A percentile compares a stretch with the other conserved stretches of the same genome.
phyloP scores from a whole-genome alignment of 2,329 filamentous ascomycete genomes.

The Aurifilum marmelostoma region DNA sequence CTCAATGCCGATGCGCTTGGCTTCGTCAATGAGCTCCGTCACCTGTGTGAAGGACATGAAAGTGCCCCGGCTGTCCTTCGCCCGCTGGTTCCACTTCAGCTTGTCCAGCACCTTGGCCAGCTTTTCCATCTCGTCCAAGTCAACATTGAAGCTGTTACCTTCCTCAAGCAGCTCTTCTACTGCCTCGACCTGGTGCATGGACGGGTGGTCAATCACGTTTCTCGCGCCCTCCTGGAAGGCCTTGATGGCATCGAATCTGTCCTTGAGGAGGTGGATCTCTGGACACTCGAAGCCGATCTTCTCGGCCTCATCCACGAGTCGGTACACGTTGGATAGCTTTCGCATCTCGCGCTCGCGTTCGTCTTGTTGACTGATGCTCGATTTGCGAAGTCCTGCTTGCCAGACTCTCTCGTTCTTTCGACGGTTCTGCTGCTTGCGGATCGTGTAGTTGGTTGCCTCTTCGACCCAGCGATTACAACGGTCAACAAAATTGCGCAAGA shows the following conservation, averaged over 20 bases:
- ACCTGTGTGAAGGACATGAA: constrained; percentile 79
- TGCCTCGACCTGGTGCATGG: constrained; percentile 65
- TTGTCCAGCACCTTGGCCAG: constrained; percentile 82
- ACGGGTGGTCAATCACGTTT: constrained; percentile 68
- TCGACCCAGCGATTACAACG: constrained; percentile 98
- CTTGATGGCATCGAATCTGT: constrained; percentile 82
- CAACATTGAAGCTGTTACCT: constrained; percentile 86
- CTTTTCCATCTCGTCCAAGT: constrained; percentile 84
- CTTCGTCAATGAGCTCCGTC: constrained; percentile 75
- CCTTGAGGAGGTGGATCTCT: constrained; percentile 83
- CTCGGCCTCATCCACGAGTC: constrained; percentile 81
- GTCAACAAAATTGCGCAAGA: constrained; percentile 87
- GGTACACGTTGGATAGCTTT: constrained; percentile 85
- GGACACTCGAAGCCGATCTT: constrained; percentile 90
- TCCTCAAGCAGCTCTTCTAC: constrained; percentile 91
- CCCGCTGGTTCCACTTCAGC: constrained; percentile 85
- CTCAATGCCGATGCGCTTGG: constrained; percentile 75
- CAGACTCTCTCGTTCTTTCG: constrained; percentile 91
- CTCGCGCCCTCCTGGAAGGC: constrained; percentile 80
- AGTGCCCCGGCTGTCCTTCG: constrained; percentile 63
- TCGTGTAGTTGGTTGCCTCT: constrained; percentile 93
- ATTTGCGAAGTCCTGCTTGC: constrained; percentile 74
- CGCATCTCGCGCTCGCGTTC: constrained; percentile 86
- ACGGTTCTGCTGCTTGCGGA: constrained; percentile 95
- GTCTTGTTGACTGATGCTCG: constrained; percentile 60